Evolutionary conservation across 73 alveolate species (phyloP).

Genomic region (Stentor roeselii): DNA sequence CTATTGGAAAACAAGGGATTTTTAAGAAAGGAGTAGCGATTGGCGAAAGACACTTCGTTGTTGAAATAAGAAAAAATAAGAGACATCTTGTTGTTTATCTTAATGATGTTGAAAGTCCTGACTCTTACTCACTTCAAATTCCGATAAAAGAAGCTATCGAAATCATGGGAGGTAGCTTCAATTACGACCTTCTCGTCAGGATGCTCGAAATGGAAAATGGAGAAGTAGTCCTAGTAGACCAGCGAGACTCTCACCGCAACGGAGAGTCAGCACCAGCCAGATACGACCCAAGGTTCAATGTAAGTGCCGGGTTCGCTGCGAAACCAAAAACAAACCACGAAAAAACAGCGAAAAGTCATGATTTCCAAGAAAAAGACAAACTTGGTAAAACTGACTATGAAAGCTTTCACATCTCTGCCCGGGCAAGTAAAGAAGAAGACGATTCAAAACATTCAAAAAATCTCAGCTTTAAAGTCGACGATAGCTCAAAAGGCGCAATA

Average conservation of each 20-base stretch:
- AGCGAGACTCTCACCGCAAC: background rate
- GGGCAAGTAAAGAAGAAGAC: too few relatives aligned
- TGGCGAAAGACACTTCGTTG: background rate
- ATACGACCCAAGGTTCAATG: too few relatives aligned
- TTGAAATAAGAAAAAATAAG: background rate
- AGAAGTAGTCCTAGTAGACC: slow-evolving; percentile 16
- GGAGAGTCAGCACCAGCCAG: slow-evolving; percentile 3
- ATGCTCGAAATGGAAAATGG: slow-evolving; percentile 27
- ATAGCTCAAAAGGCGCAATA: too few relatives aligned
- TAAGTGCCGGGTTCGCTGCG: too few relatives aligned
- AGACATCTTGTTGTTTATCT: background rate
- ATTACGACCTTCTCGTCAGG: background rate
- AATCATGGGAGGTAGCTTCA: background rate
- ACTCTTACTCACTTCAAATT: background rate
- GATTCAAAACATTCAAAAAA: too few relatives aligned
- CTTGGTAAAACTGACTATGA: too few relatives aligned
- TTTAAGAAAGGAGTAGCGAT: background rate
- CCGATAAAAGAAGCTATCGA: background rate
- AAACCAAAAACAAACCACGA: background rate
- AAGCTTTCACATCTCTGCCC: too few relatives aligned
- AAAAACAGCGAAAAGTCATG: background rate
- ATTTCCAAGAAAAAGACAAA: background rate
- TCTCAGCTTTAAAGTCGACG: too few relatives aligned
- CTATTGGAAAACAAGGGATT: background rate
- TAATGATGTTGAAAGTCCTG: slow-evolving; percentile 1